Evolutionary conservation across 148 eudicot species (phyloP).

Genomic region (Fallopia convolvulus): DNA sequence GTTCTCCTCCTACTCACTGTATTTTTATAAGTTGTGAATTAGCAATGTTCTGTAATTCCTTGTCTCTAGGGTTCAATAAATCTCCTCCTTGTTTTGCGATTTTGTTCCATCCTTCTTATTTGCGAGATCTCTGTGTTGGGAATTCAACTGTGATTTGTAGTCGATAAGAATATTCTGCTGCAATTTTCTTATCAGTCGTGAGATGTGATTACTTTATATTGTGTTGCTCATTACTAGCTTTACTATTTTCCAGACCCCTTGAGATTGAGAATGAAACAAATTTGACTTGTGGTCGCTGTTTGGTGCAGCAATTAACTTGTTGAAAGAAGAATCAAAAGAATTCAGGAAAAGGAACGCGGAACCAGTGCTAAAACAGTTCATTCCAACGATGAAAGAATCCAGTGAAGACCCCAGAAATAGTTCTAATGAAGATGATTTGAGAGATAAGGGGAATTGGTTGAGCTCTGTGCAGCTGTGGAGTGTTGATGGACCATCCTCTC

Average conservation of each 20-base stretch:
- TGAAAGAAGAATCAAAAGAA: conserved; percentile 35
- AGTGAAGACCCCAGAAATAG: conserved; percentile 21
- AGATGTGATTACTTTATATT: no score
- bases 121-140: neutral
- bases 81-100: no score
- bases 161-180: no score
- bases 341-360: conserved; percentile 20
- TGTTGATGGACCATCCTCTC: conserved; percentile 7
- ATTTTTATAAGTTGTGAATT: neutral
- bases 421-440: neutral
- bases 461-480: conserved; percentile 85
- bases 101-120: no score
- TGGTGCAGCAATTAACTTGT: conserved; percentile 38
- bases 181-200: no score
- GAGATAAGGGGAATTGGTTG: conserved; percentile 74
- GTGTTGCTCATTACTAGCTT: no score
- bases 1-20: neutral
- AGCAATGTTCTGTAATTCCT: no score
- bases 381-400: conserved; percentile 43
- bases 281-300: neutral
- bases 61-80: no score
- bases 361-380: conserved; percentile 65
- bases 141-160: neutral
- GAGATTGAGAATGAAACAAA: no score
- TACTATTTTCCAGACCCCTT: no score